Base-by-base conservation (phyloP, 768 basidiomycete genomes). In the Leucosporidium yakuticum region DNA sequence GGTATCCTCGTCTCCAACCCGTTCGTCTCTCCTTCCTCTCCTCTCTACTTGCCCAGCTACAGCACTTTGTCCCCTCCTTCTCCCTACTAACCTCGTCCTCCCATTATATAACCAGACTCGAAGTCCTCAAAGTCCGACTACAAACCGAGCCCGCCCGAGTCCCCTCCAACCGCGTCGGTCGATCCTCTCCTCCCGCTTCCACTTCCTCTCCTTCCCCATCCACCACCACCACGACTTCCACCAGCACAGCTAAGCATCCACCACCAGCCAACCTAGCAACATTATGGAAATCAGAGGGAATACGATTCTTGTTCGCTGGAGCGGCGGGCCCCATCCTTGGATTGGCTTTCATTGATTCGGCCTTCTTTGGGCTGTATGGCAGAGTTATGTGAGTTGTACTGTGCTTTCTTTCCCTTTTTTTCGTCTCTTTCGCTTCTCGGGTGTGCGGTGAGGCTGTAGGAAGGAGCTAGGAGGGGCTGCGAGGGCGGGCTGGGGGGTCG, bases 331-430 rank as follows among this genome's bases (percentile, higher is more conserved):
- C 72, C 15, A 73, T 73, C 58, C 63, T 73, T 29, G 72, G 69
- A 4, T 51, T 73, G 19, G 69, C 72, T 20, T 66, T 73, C 29
- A 73, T 73, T 56, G 72, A 73, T 27, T 62, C 60, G 31, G 72
- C 72, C 17, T 73, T 73, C 48, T 73, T 73, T 34, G 72, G 72
- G 1, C 8, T 69, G n/a, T 73, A 73, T n/a, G 72, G 72, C 8
- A 23, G 48, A 36, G 63, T 55, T 23, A 73, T 73, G 72, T 73
- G 62, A 60, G 71, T 69, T 47, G 20, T 2, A 15, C 19, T 36
- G 39, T 15, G 6, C 39, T 7, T 32, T n/a, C n/a, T n/a, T n/a
- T n/a, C n/a, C n/a, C n/a, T n/a, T n/a, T n/a, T n/a, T n/a, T n/a
- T n/a, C n/a, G n/a, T 29, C 12, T 39, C 1, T 2, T 2, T 0